phyloP scores from a whole-genome alignment of 306 rosid genomes.

The Cicer chorassanicum region DNA sequence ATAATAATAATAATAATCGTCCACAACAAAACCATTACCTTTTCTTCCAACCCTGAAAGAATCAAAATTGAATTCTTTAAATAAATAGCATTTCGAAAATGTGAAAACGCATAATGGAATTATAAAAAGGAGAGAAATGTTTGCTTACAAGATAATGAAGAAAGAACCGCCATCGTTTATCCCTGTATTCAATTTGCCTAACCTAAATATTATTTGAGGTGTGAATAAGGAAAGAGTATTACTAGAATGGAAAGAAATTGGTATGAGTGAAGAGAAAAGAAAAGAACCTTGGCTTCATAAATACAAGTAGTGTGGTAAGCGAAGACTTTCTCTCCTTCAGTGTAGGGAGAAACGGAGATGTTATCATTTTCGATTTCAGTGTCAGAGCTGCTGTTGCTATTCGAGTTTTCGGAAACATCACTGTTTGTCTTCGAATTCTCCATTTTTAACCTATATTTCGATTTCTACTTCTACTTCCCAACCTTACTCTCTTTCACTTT shows the following conservation, averaged over 20 bases:
- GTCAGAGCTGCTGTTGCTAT: conserved; percentile 46
- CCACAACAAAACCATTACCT: conserved; percentile 51
- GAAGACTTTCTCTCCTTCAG: conserved; percentile 65
- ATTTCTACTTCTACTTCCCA: background rate
- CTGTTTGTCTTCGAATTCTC: conserved; percentile 53
- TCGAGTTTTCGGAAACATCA: conserved; percentile 49
- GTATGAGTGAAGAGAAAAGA: too few relatives aligned
- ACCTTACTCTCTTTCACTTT: background rate
- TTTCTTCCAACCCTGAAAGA: conserved; percentile 89
- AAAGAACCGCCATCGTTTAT: conserved; percentile 53
- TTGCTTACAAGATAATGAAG: conserved; percentile 78
- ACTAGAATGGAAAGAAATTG: background rate
- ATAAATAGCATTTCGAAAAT: background rate
- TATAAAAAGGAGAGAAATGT: background rate
- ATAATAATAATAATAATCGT: background rate
- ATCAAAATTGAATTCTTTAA: background rate
- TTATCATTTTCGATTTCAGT: conserved; percentile 42
- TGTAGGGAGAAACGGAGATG: conserved; percentile 50
- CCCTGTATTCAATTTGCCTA: conserved; percentile 44
- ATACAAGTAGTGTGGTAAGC: conserved; percentile 53
- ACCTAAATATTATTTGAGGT: conserved; percentile 51
- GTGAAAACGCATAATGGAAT: background rate
- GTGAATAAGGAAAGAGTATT: conserved; percentile 23
- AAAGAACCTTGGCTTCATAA: conserved; percentile 74
- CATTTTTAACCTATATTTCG: conserved; percentile 48